Evolutionary conservation across 2,329 filamentous ascomycete genomes (phyloP), one percentile per base, ranked within the genome.

Genomic region (Incumbomyces lentus): DNA sequence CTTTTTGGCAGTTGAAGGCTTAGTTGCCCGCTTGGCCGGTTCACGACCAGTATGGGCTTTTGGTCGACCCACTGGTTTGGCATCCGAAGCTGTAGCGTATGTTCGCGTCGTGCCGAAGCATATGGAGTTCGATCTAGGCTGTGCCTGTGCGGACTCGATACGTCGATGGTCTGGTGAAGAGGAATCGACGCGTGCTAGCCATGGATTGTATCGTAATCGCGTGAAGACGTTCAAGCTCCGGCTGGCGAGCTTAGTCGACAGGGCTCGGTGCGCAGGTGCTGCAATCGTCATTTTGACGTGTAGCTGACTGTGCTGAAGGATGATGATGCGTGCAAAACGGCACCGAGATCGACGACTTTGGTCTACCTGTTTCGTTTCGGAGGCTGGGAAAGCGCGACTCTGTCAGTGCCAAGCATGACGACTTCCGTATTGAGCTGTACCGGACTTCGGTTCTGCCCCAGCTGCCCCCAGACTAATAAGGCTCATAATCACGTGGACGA

Each of bases 31-130:
- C 39, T 50, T 61, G n/a, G 58, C 40, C 38, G 62, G 58, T 26
- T 58, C 55, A 44, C 56, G 49, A 43, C 55, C 59, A 16, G 58
- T 59, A 47, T 61, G 56, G 33, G 57, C 55, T 51, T 64, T 64
- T 12, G 60, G 55, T 32, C 52, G 52, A 32, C 56, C 56, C 30
- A 58, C 58, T 19, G 60, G 52, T 42, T 53, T 53, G 37, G 32
- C 38, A 13, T 56, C 48, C 11, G 58, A 47, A 12, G 55, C 49
- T 33, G 62, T 62, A n/a, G 62, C 61, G 54, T 64, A 64, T 34
- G 41, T 49, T 47, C 53, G 41, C 46, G 34, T 43, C 34, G 16
- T 45, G 22, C 13, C 30, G 55, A 55, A 46, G 55, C 50, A 32
- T 19, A 16, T 19, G 13, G 26, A 37, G 34, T 6, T 18, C 33